Evolutionary conservation across 140 eudicot species (phyloP).

Genomic region (Anethum foeniculum): DNA sequence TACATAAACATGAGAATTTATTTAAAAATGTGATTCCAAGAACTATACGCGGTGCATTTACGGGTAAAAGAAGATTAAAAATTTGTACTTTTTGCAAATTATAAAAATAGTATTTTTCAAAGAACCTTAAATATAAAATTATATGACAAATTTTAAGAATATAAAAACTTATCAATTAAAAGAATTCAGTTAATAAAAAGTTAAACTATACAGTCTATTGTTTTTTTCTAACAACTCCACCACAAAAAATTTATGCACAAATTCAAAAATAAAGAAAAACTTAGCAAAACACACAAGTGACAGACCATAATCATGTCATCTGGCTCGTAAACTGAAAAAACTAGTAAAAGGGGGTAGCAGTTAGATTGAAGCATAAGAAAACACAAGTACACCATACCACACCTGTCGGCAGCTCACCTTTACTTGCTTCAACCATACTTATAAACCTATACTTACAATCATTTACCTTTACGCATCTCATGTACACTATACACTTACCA

Average conservation of each 20-base stretch:
- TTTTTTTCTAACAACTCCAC: not conserved
- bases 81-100: too few relatives aligned
- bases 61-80: too few relatives aligned
- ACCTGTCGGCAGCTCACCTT: conserved; percentile 9
- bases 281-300: too few relatives aligned
- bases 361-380: conserved; percentile 13
- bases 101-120: too few relatives aligned
- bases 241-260: not conserved
- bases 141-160: too few relatives aligned
- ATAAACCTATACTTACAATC: not conserved
- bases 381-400: conserved; percentile 5
- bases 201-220: too few relatives aligned
- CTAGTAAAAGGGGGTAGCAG: not conserved
- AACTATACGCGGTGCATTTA: too few relatives aligned
- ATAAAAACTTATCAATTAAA: too few relatives aligned
- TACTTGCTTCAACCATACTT: not conserved
- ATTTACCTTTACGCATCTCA: not conserved
- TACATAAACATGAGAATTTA: too few relatives aligned
- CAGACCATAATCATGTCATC: not conserved
- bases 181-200: too few relatives aligned
- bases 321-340: not conserved
- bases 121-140: too few relatives aligned
- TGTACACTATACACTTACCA: not conserved
- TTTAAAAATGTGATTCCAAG: too few relatives aligned
- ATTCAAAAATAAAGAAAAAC: not conserved